Percentiles rank a stretch among this genome's conserved stretches.
Conservation (phyloP, 169 alveolate genomes). For the Theileria annulata region DNA sequence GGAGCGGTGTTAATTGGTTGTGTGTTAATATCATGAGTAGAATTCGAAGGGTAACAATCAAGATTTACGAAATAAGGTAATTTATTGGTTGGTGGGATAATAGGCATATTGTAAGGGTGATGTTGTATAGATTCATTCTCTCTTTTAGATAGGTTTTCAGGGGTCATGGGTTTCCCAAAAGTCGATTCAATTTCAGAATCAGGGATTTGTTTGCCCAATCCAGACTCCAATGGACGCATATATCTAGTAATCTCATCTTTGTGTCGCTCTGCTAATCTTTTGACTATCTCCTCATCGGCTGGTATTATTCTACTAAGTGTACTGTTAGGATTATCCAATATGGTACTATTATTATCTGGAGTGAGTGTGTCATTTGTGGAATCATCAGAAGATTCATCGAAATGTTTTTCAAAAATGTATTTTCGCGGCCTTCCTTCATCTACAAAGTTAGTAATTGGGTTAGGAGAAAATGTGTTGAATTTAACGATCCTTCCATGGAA, state of each 20-base stretch:
- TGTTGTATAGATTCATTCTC: background rate
- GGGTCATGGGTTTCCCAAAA: constrained; percentile 51
- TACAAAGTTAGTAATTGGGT: background rate
- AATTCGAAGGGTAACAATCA: constrained; percentile 23
- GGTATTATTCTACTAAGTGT: background rate
- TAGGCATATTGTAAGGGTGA: constrained; percentile 18
- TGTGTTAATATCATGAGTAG: no score
- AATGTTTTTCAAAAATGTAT: background rate
- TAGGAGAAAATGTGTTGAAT: background rate
- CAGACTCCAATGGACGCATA: constrained; percentile 51
- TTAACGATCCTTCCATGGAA: constrained; percentile 12
- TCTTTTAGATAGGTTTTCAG: constrained; percentile 33
- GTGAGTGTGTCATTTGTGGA: background rate
- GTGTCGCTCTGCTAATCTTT: constrained; percentile 21
- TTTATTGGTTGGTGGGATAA: constrained; percentile 37
- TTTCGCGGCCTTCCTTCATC: background rate
- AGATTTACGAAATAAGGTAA: constrained; percentile 59
- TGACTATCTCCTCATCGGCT: constrained; percentile 34
- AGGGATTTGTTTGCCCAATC: constrained; percentile 18
- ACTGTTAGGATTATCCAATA: background rate
- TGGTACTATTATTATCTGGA: background rate
- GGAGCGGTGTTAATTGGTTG: background rate
- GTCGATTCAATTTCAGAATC: constrained; percentile 22
- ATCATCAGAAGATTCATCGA: background rate
- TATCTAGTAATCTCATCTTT: constrained; percentile 30